Evolutionary conservation across 2,329 filamentous ascomycete genomes (phyloP).

Genomic region (Ascochyta rabiei): DNA sequence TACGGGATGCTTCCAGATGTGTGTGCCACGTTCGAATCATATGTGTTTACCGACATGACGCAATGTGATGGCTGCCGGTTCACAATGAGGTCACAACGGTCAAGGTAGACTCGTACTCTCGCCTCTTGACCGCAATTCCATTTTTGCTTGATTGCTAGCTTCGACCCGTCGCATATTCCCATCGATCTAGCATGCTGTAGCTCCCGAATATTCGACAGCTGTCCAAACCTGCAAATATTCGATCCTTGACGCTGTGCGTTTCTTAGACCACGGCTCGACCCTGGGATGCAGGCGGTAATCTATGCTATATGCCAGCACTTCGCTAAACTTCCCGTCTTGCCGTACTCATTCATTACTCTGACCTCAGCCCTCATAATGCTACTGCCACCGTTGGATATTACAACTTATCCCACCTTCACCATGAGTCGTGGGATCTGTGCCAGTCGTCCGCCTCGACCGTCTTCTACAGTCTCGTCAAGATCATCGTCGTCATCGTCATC

Average conservation of each 20-base stretch:
- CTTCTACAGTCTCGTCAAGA: conserved; percentile 33
- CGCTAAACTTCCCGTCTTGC: conserved; percentile 25
- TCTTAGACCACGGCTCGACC: conserved; percentile 26
- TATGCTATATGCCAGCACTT: conserved; percentile 15
- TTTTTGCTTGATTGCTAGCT: neutral
- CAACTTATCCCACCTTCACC: conserved; percentile 38
- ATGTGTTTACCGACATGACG: conserved; percentile 15
- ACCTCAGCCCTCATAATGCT: conserved; percentile 43
- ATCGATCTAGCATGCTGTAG: neutral
- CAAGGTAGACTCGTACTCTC: neutral
- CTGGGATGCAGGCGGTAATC: conserved; percentile 24
- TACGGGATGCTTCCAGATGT: conserved; percentile 22
- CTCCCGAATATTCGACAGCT: neutral
- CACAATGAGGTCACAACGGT: neutral
- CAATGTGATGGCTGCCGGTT: conserved; percentile 10
- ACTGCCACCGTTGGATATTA: conserved; percentile 44
- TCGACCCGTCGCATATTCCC: neutral
- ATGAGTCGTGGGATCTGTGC: conserved; percentile 44
- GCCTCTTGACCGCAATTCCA: neutral
- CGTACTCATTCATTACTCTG: conserved; percentile 12
- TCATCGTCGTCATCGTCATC: conserved; percentile 36
- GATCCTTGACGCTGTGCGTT: neutral
- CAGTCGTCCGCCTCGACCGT: conserved; percentile 30
- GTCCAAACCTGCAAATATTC: neutral
- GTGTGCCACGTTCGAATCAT: conserved; percentile 19